Conservation (phyloP, 1,284 basidiomycete genomes). For the Phellopilus nigrolimitatus region DNA sequence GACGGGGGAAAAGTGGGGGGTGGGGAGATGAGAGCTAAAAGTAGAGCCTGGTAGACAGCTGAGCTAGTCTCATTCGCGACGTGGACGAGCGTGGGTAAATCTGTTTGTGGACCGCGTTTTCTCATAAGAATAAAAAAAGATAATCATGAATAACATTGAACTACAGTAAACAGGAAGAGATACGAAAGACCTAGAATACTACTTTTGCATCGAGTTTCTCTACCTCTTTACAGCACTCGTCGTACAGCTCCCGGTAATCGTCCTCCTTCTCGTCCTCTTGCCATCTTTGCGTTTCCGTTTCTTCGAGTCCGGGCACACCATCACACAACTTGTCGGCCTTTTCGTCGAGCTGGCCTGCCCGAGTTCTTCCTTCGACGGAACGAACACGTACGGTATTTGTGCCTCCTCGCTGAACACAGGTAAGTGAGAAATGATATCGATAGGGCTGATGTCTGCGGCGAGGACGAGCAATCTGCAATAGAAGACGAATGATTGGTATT, state of each 20-base stretch:
- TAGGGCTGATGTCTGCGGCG: constrained; percentile 95
- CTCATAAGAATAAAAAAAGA: too few species aligned
- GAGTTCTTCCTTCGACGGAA: constrained; percentile 88
- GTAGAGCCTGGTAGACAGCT: not conserved
- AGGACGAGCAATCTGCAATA: constrained; percentile 75
- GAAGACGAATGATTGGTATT: not conserved
- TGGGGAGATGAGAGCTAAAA: too few species aligned
- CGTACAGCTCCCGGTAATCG: constrained; percentile 81
- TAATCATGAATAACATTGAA: not conserved
- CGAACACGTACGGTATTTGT: constrained; percentile 88
- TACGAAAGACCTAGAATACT: constrained; percentile 45
- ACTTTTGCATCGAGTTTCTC: constrained; percentile 72
- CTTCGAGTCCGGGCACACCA: constrained; percentile 82
- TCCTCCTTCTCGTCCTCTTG: constrained; percentile 64
- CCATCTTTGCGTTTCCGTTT: constrained; percentile 61
- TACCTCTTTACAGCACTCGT: constrained; percentile 83
- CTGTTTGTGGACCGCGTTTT: too few species aligned
- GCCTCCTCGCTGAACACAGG: constrained; percentile 95
- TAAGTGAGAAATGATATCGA: constrained; percentile 97
- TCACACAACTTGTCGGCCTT: constrained; percentile 96
- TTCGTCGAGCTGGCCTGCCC: constrained; percentile 96
- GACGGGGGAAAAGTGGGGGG: too few species aligned
- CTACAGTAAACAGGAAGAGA: constrained; percentile 11
- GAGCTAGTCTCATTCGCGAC: not conserved
- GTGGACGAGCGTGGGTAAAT: constrained; percentile 11